phyloP scores from a whole-genome alignment of 2,329 filamentous ascomycete species.

The Hypomyces perniciosus region DNA sequence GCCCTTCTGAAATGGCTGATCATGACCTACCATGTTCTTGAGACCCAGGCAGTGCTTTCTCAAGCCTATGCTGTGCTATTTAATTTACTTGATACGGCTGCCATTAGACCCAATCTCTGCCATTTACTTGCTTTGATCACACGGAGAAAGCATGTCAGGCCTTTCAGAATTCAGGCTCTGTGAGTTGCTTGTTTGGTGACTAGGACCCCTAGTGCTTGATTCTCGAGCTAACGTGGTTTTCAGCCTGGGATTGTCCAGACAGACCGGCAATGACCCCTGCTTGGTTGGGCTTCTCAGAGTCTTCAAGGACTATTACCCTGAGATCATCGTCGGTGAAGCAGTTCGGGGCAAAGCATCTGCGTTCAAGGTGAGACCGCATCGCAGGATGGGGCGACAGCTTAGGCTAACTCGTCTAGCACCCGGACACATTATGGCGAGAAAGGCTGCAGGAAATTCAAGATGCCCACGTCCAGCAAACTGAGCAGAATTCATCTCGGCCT shows the following conservation, averaged over 20 bases:
- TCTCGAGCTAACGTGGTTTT: not conserved
- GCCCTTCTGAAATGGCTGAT: slow-evolving; percentile 72
- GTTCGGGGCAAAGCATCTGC: slow-evolving; percentile 54
- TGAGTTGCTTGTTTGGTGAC: slow-evolving; percentile 22
- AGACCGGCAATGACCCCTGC: slow-evolving; percentile 65
- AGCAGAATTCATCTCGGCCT: slow-evolving; percentile 29
- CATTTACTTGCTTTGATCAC: slow-evolving; percentile 76
- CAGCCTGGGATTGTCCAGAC: slow-evolving; percentile 52
- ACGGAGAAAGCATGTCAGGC: slow-evolving; percentile 73
- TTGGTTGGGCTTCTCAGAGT: slow-evolving; percentile 69
- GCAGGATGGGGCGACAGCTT: too few relatives aligned
- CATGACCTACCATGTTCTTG: slow-evolving; percentile 65
- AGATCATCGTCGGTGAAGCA: slow-evolving; percentile 72
- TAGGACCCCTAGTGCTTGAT: not conserved
- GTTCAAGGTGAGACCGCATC: slow-evolving; percentile 45
- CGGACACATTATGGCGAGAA: slow-evolving; percentile 68
- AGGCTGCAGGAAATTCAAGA: slow-evolving; percentile 63
- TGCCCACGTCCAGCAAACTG: slow-evolving; percentile 43
- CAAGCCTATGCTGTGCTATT: slow-evolving; percentile 72
- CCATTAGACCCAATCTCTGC: slow-evolving; percentile 61
- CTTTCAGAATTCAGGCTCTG: slow-evolving; percentile 75
- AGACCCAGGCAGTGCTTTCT: slow-evolving; percentile 56
- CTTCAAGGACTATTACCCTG: slow-evolving; percentile 89
- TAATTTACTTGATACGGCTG: slow-evolving; percentile 74
- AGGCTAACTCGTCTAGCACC: slow-evolving; percentile 46